Evolutionary conservation across 345 rosid genomes (phyloP).

Genomic region (Eutrema japonicum): DNA sequence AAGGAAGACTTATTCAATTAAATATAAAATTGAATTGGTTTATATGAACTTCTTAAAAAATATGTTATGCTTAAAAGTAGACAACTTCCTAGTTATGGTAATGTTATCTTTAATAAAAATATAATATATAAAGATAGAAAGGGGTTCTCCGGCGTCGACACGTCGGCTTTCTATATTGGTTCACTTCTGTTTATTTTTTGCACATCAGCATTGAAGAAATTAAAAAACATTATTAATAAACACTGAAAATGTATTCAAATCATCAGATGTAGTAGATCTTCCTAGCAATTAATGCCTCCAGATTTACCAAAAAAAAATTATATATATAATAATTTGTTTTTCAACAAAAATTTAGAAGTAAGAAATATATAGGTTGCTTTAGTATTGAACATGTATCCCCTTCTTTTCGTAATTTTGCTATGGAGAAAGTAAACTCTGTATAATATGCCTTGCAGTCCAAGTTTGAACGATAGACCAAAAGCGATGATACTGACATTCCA

Average conservation of each 20-base stretch:
- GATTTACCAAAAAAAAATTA: neutral
- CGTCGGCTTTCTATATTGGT: no score
- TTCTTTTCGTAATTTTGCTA: neutral
- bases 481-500: neutral
- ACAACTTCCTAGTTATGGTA: neutral
- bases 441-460: constrained; percentile 26
- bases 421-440: neutral
- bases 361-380: neutral
- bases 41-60: no score
- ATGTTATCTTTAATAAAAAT: neutral
- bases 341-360: neutral
- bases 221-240: neutral
- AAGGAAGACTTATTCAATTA: no score
- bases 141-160: no score
- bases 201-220: no score
- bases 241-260: neutral
- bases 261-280: neutral
- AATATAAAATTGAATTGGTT: no score
- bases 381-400: neutral
- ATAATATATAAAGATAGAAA: no score
- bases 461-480: neutral
- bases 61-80: no score
- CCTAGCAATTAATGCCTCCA: neutral
- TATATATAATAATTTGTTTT: no score
- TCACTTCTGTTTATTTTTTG: no score